Evolutionary conservation across 2,329 filamentous ascomycete species (phyloP).

Genomic region (Fusarium goolgardi): DNA sequence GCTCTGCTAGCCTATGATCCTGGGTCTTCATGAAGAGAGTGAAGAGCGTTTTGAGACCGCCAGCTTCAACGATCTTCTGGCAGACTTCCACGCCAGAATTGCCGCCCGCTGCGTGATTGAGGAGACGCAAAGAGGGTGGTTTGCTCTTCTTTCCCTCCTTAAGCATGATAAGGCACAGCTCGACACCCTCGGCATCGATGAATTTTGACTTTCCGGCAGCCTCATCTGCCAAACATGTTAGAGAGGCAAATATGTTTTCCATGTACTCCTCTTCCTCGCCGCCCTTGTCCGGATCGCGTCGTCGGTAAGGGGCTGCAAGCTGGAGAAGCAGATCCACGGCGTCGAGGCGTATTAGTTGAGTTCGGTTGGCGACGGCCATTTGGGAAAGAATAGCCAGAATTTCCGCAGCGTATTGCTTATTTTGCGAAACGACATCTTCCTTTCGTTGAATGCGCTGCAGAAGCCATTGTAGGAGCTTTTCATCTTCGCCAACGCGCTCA

Average conservation of each 20-base stretch:
- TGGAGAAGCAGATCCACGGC: slow-evolving; percentile 85
- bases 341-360: slow-evolving; percentile 71
- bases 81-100: slow-evolving; percentile 71
- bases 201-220: slow-evolving; percentile 81
- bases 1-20: slow-evolving; percentile 77
- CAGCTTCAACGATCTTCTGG: slow-evolving; percentile 80
- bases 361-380: slow-evolving; percentile 73
- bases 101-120: slow-evolving; percentile 80
- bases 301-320: slow-evolving; percentile 84
- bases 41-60: slow-evolving; percentile 86
- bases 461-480: slow-evolving; percentile 79
- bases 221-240: slow-evolving; percentile 85
- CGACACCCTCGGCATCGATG: slow-evolving; percentile 88
- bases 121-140: slow-evolving; percentile 77
- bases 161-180: slow-evolving; percentile 91
- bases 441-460: slow-evolving; percentile 76
- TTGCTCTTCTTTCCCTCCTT: slow-evolving; percentile 89
- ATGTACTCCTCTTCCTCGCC: slow-evolving; percentile 94
- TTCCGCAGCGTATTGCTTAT: slow-evolving; percentile 95
- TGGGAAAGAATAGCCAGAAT: slow-evolving; percentile 90
- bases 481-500: slow-evolving; percentile 77
- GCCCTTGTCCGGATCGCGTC: slow-evolving; percentile 85
- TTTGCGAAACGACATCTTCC: slow-evolving; percentile 80
- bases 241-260: slow-evolving; percentile 89
- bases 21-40: slow-evolving; percentile 87